Conservation (phyloP, 441 rosid species). For the Bocquillonia castaneifolia region DNA sequence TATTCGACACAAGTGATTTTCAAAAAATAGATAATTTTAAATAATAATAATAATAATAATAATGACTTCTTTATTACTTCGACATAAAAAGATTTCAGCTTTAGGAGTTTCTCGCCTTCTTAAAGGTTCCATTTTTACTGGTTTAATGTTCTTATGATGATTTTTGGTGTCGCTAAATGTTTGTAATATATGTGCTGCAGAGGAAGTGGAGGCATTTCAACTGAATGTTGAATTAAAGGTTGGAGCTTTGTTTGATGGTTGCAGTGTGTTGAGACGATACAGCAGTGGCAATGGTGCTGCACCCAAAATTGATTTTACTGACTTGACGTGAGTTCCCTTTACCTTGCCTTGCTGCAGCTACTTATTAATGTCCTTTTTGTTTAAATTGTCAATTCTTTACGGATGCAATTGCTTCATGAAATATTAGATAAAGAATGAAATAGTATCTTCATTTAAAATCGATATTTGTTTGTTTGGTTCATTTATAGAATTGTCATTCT, state of each 20-base stretch:
- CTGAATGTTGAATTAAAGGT: conserved; percentile 34
- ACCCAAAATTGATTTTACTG: conserved; percentile 67
- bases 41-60: not conserved
- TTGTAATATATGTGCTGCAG: conserved; percentile 23
- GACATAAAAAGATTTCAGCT: conserved; percentile 46
- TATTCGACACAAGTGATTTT: not conserved
- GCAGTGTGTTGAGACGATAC: conserved; percentile 39
- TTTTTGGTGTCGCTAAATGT: not conserved
- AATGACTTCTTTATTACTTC: conserved; percentile 45
- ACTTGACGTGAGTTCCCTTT: conserved; percentile 87
- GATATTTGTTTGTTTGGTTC: too few species aligned
- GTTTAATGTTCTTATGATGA: not conserved
- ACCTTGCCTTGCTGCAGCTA: too few species aligned
- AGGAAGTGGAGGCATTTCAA: conserved; percentile 32
- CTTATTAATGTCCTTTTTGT: not conserved
- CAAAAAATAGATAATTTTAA: not conserved
- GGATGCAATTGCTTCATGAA: not conserved
- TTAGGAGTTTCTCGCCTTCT: conserved; percentile 43
- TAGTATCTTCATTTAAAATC: too few species aligned
- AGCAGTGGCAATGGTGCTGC: conserved; percentile 29
- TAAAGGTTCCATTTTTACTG: conserved; percentile 37
- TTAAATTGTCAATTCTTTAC: not conserved
- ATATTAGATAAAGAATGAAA: too few species aligned
- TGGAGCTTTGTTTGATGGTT: conserved; percentile 26
- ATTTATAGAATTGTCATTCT: too few species aligned